phyloP scores from a whole-genome alignment of 2,329 filamentous ascomycete genomes.

The Torrubiellomyces zombiae region DNA sequence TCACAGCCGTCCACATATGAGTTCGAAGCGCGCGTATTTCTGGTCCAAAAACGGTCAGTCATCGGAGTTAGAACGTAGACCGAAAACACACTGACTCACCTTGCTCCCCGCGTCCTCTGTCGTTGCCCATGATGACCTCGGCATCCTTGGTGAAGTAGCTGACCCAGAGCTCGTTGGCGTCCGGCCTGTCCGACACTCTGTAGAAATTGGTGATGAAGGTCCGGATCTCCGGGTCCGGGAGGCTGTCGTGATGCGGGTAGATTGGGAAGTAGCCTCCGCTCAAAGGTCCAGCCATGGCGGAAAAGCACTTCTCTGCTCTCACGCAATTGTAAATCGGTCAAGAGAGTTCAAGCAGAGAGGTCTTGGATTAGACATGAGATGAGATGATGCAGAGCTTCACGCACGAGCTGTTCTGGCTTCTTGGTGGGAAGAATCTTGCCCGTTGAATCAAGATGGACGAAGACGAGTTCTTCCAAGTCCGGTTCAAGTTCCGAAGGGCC shows the following conservation, averaged over 20 bases:
- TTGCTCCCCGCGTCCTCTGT: constrained; percentile 18
- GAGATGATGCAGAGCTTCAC: too few species aligned
- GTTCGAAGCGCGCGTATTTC: constrained; percentile 23
- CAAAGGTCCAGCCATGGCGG: constrained; percentile 6
- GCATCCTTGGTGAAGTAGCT: constrained; percentile 24
- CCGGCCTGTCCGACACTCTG: constrained; percentile 22
- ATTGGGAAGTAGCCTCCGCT: constrained; percentile 14
- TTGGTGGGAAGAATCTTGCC: too few species aligned
- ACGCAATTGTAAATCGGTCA: neutral
- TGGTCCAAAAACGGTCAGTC: constrained; percentile 6
- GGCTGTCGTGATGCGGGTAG: constrained; percentile 14
- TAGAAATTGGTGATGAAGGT: constrained; percentile 28
- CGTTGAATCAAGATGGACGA: too few species aligned
- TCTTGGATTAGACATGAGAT: too few species aligned
- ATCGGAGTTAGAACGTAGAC: too few species aligned
- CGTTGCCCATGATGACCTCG: constrained; percentile 23
- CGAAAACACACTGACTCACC: constrained; percentile 10
- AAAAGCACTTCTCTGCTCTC: neutral
- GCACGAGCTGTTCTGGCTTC: too few species aligned
- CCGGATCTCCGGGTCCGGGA: constrained; percentile 15
- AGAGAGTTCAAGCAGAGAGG: too few species aligned
- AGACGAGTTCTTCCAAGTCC: too few species aligned
- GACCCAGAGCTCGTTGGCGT: constrained; percentile 26
- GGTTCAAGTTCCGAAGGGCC: too few species aligned
- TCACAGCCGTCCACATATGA: constrained; percentile 26